phyloP scores from a whole-genome alignment of 139 green algal species.

The Desmodesmus armatus region DNA sequence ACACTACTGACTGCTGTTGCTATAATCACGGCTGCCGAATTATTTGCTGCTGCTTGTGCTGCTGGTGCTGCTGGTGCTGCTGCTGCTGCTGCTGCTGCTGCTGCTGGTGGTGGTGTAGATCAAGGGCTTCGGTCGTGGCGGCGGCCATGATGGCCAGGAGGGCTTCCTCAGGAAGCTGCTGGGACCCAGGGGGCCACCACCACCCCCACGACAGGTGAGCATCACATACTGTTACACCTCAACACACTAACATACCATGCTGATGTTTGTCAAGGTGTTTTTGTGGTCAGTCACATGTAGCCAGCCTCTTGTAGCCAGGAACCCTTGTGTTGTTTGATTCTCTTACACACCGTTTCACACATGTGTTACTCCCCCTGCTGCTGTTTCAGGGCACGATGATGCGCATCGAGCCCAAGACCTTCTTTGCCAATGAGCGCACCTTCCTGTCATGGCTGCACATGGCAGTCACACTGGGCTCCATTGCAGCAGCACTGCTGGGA shows the following conservation, averaged over 20 bases:
- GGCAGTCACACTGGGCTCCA: constrained; percentile 84
- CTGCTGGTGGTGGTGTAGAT: constrained; percentile 21
- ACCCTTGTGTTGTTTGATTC: too few relatives aligned
- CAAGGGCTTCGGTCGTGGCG: constrained; percentile 24
- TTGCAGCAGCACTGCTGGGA: constrained; percentile 38
- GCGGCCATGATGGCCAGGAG: not conserved
- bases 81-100: constrained; percentile 10
- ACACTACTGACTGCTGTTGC: too few relatives aligned
- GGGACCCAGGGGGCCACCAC: constrained; percentile 13
- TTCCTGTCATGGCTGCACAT: constrained; percentile 98
- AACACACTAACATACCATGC: too few relatives aligned
- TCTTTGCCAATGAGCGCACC: constrained; percentile 98
- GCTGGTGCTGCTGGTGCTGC: not conserved
- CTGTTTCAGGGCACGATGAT: constrained; percentile 58
- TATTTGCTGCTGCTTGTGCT: not conserved
- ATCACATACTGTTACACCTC: too few relatives aligned
- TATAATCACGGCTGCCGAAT: too few relatives aligned
- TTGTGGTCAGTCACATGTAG: too few relatives aligned
- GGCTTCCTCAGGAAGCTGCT: constrained; percentile 41
- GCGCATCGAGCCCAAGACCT: constrained; percentile 96
- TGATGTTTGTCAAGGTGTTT: too few relatives aligned
- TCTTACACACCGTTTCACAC: too few relatives aligned
- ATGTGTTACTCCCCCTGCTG: too few relatives aligned
- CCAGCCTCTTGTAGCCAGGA: too few relatives aligned
- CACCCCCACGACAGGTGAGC: too few relatives aligned